Evolutionary conservation across 2,329 filamentous ascomycete species (phyloP).

Genomic region (Fusarium graminum): DNA sequence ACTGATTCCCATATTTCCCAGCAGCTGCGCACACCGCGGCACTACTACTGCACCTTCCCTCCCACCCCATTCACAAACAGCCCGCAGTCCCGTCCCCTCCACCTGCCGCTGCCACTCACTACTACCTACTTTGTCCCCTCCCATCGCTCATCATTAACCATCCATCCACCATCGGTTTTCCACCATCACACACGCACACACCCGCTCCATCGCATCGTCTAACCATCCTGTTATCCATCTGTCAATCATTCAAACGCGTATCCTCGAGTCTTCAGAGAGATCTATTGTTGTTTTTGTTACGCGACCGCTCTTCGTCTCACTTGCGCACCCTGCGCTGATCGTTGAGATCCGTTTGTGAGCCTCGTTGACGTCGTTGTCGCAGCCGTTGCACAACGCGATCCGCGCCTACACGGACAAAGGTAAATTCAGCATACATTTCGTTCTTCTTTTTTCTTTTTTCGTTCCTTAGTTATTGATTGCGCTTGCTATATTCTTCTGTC

Average conservation of each 20-base stretch:
- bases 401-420: conserved; percentile 47
- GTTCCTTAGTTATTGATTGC: conserved; percentile 19
- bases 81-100: conserved; percentile 48
- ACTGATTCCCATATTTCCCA: no score
- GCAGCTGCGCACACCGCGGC: no score
- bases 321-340: conserved; percentile 21
- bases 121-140: conserved; percentile 22
- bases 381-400: conserved; percentile 49
- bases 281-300: conserved; percentile 28
- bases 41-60: no score
- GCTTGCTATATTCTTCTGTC: conserved; percentile 11
- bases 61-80: no score
- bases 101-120: conserved; percentile 31
- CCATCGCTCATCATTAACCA: conserved; percentile 41
- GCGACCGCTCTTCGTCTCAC: conserved; percentile 39
- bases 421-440: conserved; percentile 36
- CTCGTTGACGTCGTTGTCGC: conserved; percentile 41
- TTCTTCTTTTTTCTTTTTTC: conserved; percentile 13
- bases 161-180: conserved; percentile 48
- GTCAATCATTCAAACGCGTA: conserved; percentile 23
- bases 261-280: conserved; percentile 31
- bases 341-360: conserved; percentile 17
- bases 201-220: conserved; percentile 46
- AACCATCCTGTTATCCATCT: conserved; percentile 39
- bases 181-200: conserved; percentile 45